Base-by-base conservation (phyloP, 2,329 filamentous ascomycete species). In the Atkinsonella texensis region DNA sequence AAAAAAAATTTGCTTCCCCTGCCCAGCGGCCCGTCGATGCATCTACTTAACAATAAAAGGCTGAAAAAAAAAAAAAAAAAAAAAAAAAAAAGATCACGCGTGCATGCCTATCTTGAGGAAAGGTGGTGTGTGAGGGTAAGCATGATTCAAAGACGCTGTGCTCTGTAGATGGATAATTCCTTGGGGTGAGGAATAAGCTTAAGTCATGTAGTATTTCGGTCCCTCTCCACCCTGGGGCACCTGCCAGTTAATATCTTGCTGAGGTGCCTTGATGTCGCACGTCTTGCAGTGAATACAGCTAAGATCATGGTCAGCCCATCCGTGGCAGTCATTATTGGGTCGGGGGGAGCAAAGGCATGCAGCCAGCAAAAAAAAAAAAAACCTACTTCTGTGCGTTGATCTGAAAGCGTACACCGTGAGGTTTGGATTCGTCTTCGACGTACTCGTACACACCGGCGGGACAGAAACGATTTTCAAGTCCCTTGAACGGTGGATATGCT, bases 231-330 rank as follows among this genome's bases (percentile, higher is more conserved):
- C 90, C 66, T 96, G 89, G 7, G 93, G 93, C 33, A 93, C 93
- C 60, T 89, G 81, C 89, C 89, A 95, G 69, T 95, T 96, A 70
- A 98, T 97, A 65, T 97, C 93, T 73, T 98, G 93, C 56, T 84
- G 81, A 8, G 93, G 93, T 15, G 89, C 91, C 74, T 98, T 98
- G 73, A 98, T 98, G 69, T 98, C 93, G 68, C 93, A 98, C 13
- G 93, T 98, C 79, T 98, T 98, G 78, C 93, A 98, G 71, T 98
- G 93, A 58, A 98, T 95, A 68, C 93, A 98, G 71, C 90, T 95
- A 59, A 23, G 20, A 23, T 23, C 41, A 43, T 23, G 11, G 41
- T 43, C 2, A 43, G 40, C 18, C 18, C 10, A 20, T 12, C 17
- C n/a, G n/a, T 23, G 40, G 11, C 4, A 10, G n/a, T 20, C 8